These are phyloP conservation scores for Pugionium dolabratum DNA, from an alignment of 345 rosid genomes.

Conservation along the genomic window DNA sequence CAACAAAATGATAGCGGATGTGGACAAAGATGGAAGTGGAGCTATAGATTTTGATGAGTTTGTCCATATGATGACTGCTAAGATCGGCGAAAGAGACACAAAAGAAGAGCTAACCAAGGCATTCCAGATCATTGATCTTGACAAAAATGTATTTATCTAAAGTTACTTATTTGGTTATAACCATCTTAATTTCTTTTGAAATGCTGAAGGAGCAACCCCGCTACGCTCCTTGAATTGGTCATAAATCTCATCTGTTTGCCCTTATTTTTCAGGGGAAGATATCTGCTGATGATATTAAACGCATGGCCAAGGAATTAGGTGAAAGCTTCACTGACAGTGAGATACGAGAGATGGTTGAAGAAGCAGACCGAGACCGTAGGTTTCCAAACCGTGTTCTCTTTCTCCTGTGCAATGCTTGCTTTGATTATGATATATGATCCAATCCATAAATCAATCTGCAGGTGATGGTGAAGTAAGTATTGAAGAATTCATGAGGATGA, in stretches of 20 bases:
- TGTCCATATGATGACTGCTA: slow-evolving; percentile 92
- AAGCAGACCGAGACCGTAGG: slow-evolving; percentile 88
- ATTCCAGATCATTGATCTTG: slow-evolving; percentile 77
- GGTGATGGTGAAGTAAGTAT: slow-evolving; percentile 72
- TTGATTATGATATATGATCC: not conserved
- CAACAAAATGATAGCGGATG: slow-evolving; percentile 93
- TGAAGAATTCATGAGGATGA: slow-evolving; percentile 78
- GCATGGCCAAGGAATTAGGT: slow-evolving; percentile 79
- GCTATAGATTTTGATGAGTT: slow-evolving; percentile 96
- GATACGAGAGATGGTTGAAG: slow-evolving; percentile 79
- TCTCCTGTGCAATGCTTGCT: not conserved
- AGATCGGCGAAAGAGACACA: slow-evolving; percentile 92
- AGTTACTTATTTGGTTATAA: not conserved
- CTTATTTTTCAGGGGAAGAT: slow-evolving; percentile 65
- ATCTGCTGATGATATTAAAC: slow-evolving; percentile 65
- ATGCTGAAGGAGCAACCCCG: too few species aligned
- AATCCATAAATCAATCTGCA: slow-evolving; percentile 28
- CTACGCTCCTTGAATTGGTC: too few species aligned
- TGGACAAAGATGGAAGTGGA: slow-evolving; percentile 97
- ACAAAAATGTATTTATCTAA: slow-evolving; percentile 57
- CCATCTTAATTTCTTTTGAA: not conserved
- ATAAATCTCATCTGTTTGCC: not conserved
- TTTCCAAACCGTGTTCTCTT: not conserved
- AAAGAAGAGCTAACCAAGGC: slow-evolving; percentile 90
- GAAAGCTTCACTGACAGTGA: slow-evolving; percentile 71